Evolutionary conservation across 2,329 filamentous ascomycete genomes (phyloP).

Genomic region (Lasiodiplodia sp.): DNA sequence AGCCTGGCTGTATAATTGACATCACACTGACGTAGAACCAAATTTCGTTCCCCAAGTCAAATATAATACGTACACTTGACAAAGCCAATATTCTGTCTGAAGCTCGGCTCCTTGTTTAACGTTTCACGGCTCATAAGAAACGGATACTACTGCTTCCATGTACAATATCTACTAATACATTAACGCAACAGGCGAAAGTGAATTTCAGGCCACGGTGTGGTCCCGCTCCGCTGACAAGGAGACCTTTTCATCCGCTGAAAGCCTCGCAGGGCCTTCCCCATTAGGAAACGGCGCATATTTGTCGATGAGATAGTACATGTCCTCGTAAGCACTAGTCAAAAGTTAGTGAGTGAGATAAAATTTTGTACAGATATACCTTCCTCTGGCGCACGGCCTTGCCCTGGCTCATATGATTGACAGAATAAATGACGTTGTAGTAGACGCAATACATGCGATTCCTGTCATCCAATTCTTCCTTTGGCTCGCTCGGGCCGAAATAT

Average conservation of each 20-base stretch:
- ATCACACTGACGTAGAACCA: neutral
- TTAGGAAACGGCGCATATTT: conserved; percentile 37
- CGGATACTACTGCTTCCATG: no score
- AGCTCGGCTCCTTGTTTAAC: no score
- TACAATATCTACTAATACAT: no score
- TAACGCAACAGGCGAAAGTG: neutral
- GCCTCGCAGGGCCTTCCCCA: conserved; percentile 33
- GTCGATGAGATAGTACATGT: conserved; percentile 38
- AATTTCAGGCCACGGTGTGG: conserved; percentile 3
- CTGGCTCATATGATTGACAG: conserved; percentile 21
- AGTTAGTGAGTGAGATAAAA: neutral
- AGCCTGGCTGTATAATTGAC: neutral
- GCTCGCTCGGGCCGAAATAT: conserved; percentile 4
- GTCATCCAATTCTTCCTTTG: conserved; percentile 21
- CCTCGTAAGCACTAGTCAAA: conserved; percentile 33
- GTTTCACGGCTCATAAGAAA: no score
- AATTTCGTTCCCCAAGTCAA: no score
- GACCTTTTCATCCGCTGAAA: conserved; percentile 2
- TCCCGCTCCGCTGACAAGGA: conserved; percentile 13
- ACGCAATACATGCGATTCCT: conserved; percentile 29
- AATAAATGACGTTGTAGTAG: conserved; percentile 30
- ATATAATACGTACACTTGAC: no score
- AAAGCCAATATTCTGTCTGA: no score
- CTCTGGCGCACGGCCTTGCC: conserved; percentile 29
- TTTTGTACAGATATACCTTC: conserved; percentile 5